These are phyloP conservation scores for Pestalotiopsis sp. DNA, from an alignment of 2,329 filamentous ascomycete genomes.

Conservation along the genomic window DNA sequence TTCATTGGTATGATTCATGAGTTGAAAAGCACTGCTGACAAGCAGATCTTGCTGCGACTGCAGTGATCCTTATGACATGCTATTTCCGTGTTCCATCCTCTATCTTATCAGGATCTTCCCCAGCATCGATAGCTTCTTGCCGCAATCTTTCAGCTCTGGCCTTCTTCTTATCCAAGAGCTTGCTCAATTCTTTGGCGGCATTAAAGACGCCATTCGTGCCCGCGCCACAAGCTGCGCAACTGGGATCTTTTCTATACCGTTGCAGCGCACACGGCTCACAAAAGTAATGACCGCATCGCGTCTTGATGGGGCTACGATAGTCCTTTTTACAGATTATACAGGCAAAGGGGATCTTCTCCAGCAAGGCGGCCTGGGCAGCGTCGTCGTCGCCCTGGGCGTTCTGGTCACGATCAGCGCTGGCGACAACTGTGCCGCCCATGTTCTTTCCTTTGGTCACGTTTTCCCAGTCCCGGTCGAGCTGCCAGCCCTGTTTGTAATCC, in stretches of 20 bases:
- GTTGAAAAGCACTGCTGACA: too few relatives aligned
- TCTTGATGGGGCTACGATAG: slow-evolving; percentile 81
- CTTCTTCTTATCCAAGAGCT: slow-evolving; percentile 75
- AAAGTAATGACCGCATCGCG: slow-evolving; percentile 94
- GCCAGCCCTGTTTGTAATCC: slow-evolving; percentile 90
- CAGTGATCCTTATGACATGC: too few relatives aligned
- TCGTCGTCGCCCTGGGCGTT: slow-evolving; percentile 44
- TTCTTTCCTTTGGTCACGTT: slow-evolving; percentile 73
- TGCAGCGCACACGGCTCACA: slow-evolving; percentile 88
- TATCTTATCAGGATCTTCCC: slow-evolving; percentile 51
- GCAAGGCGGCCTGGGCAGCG: slow-evolving; percentile 67
- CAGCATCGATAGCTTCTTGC: slow-evolving; percentile 46
- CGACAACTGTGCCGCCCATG: slow-evolving; percentile 61
- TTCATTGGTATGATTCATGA: too few relatives aligned
- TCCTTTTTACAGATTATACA: slow-evolving; percentile 83
- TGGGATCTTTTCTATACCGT: slow-evolving; percentile 83
- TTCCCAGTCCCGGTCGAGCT: slow-evolving; percentile 94
- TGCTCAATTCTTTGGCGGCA: slow-evolving; percentile 79
- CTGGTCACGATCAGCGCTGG: slow-evolving; percentile 55
- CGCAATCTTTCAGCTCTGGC: slow-evolving; percentile 62
- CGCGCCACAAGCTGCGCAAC: slow-evolving; percentile 82
- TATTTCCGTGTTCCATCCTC: slow-evolving; percentile 27
- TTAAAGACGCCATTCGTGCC: slow-evolving; percentile 92
- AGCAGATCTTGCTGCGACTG: too few relatives aligned
- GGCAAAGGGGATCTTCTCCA: slow-evolving; percentile 85